Conservation (phyloP, 2,329 filamentous ascomycete species). For the Ascochyta lentis region DNA sequence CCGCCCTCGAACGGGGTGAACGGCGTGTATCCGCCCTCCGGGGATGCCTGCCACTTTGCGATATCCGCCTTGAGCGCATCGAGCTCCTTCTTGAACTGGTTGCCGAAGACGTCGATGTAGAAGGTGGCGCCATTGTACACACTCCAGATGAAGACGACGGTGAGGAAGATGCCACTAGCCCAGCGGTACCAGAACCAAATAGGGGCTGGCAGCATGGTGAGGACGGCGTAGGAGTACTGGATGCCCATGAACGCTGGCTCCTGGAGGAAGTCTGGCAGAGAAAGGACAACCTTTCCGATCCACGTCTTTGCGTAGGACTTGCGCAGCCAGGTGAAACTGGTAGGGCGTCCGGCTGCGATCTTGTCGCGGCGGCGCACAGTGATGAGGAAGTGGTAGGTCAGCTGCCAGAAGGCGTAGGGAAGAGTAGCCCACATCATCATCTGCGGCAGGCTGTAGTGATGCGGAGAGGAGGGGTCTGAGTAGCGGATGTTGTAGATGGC, state of each 20-base stretch:
- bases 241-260: constrained; percentile 95
- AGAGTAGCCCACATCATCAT: constrained; percentile 96
- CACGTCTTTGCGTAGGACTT: constrained; percentile 87
- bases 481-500: constrained; percentile 83
- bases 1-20: constrained; percentile 33
- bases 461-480: constrained; percentile 71
- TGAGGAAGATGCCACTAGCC: constrained; percentile 78
- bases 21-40: constrained; percentile 28
- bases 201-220: constrained; percentile 94
- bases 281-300: constrained; percentile 85
- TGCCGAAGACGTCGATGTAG: constrained; percentile 98
- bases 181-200: constrained; percentile 92
- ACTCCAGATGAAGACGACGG: constrained; percentile 88
- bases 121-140: constrained; percentile 97
- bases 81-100: constrained; percentile 93
- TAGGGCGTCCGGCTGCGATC: constrained; percentile 93
- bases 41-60: constrained; percentile 75
- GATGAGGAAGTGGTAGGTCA: constrained; percentile 92
- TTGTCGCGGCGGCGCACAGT: constrained; percentile 93
- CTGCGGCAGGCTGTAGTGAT: constrained; percentile 77
- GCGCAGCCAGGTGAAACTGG: constrained; percentile 96
- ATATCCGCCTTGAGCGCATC: constrained; percentile 90
- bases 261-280: constrained; percentile 76
- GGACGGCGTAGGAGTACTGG: constrained; percentile 86
- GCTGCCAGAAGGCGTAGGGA: constrained; percentile 92